Evolutionary conservation across 1,284 basidiomycete genomes (phyloP).

Genomic region (Mycosarcoma mackinlayi): DNA sequence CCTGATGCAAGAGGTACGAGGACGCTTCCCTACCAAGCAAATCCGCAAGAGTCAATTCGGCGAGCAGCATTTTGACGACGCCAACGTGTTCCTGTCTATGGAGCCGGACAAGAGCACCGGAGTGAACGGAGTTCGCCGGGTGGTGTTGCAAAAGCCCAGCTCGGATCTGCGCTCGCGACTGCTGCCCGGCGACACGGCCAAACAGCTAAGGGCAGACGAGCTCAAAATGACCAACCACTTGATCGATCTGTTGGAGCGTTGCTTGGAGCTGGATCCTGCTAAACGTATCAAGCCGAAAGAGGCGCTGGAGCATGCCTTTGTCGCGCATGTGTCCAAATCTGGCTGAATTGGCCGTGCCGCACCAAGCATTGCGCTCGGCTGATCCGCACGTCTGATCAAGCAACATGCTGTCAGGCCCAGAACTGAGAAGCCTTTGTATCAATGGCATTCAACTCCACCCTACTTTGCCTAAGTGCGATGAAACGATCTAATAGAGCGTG

Average conservation of each 20-base stretch:
- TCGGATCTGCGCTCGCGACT: slow-evolving; percentile 84
- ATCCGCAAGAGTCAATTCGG: slow-evolving; percentile 94
- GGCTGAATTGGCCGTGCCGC: not conserved
- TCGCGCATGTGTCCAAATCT: slow-evolving; percentile 21
- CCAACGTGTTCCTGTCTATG: slow-evolving; percentile 70
- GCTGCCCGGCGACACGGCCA: slow-evolving; percentile 78
- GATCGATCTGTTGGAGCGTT: slow-evolving; percentile 90
- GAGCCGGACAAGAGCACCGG: slow-evolving; percentile 62
- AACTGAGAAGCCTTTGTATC: too few relatives aligned
- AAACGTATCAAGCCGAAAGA: slow-evolving; percentile 87
- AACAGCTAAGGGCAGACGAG: slow-evolving; percentile 87
- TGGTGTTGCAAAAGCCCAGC: slow-evolving; percentile 84
- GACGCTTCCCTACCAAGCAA: slow-evolving; percentile 90
- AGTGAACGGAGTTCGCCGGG: slow-evolving; percentile 80
- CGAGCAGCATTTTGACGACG: slow-evolving; percentile 91
- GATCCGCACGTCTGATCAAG: too few relatives aligned
- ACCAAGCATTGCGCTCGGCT: too few relatives aligned
- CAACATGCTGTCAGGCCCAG: too few relatives aligned
- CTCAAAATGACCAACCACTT: slow-evolving; percentile 83
- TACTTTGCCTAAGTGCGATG: too few relatives aligned
- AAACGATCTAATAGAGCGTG: too few relatives aligned
- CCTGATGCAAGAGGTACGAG: slow-evolving; percentile 84
- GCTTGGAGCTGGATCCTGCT: slow-evolving; percentile 87
- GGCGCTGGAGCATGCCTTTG: slow-evolving; percentile 86
- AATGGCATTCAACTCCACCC: too few relatives aligned